phyloP scores from a whole-genome alignment of 1,139 yeast genomes.

The Kurtzmaniella quercitrusa region DNA sequence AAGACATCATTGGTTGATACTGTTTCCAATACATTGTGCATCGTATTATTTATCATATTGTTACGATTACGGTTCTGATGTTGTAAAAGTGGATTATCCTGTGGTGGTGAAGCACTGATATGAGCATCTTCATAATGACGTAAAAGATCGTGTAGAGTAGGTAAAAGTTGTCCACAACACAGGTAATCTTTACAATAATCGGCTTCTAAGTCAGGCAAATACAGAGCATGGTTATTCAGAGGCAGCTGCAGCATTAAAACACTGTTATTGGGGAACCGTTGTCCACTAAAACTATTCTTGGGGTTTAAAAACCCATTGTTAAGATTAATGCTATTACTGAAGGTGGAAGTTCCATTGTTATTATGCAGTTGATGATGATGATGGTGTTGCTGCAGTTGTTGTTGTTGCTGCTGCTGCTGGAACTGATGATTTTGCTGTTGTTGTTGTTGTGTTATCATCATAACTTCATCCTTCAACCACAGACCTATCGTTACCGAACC shows the following conservation, averaged over 20 bases:
- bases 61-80: constrained; percentile 32
- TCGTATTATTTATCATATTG: constrained; percentile 28
- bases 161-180: constrained; percentile 90
- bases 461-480: constrained; percentile 92
- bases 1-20: constrained; percentile 90
- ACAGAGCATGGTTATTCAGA: constrained; percentile 63
- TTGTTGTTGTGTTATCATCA: constrained; percentile 36
- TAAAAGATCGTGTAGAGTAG: constrained; percentile 87
- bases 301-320: constrained; percentile 29
- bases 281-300: constrained; percentile 24
- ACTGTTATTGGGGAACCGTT: constrained; percentile 28
- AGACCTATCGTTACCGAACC: constrained; percentile 93
- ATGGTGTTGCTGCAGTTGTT: constrained; percentile 6
- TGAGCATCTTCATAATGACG: constrained; percentile 97
- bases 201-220: constrained; percentile 88
- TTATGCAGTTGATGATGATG: constrained; percentile 11
- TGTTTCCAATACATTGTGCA: constrained; percentile 58
- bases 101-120: constrained; percentile 69
- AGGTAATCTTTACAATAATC: constrained; percentile 95
- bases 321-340: constrained; percentile 5
- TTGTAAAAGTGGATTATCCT: constrained; percentile 34
- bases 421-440: constrained; percentile 18
- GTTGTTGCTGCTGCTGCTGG: constrained; percentile 14
- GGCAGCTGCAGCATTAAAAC: constrained; percentile 49
- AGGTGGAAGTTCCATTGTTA: constrained; percentile 5